Evolutionary conservation across 2,329 filamentous ascomycete species (phyloP).

Genomic region (Verticillium tricorpus): DNA sequence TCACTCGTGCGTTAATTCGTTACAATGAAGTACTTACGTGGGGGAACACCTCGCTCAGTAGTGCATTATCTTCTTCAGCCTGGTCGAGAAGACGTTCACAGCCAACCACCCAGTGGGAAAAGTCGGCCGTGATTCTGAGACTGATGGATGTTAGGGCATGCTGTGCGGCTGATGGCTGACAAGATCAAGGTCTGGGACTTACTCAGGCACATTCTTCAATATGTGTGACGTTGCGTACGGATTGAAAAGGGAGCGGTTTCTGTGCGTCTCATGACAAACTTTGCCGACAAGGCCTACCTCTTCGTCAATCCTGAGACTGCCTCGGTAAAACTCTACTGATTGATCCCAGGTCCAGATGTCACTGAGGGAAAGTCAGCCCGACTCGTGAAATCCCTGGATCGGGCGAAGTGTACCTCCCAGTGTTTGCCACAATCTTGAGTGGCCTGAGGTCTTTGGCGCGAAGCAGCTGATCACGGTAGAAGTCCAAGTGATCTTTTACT

Average conservation of each 20-base stretch:
- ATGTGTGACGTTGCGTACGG: slow-evolving; percentile 22
- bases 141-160: slow-evolving; percentile 3
- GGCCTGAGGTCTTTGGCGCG: slow-evolving; percentile 7
- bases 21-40: slow-evolving; percentile 16
- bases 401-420: slow-evolving; percentile 8
- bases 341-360: slow-evolving; percentile 25
- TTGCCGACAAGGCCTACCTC: slow-evolving; percentile 23
- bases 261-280: slow-evolving; percentile 27
- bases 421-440: slow-evolving; percentile 11
- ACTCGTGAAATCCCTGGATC: too few species aligned
- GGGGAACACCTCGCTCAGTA: slow-evolving; percentile 19
- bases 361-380: slow-evolving; percentile 9
- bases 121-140: slow-evolving; percentile 18
- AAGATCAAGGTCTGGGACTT: not conserved
- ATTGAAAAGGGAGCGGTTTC: slow-evolving; percentile 25
- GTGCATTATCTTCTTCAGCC: slow-evolving; percentile 13
- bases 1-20: too few species aligned
- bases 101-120: slow-evolving; percentile 20
- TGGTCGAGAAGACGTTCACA: slow-evolving; percentile 17
- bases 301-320: slow-evolving; percentile 22
- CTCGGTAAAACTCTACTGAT: slow-evolving; percentile 25
- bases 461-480: slow-evolving; percentile 9
- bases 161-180: not conserved
- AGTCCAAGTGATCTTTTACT: slow-evolving; percentile 6
- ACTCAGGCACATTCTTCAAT: slow-evolving; percentile 24